These are phyloP conservation scores for Rhynchosporium agropyri DNA, from an alignment of 2,329 filamentous ascomycete species.

Conservation along the genomic window DNA sequence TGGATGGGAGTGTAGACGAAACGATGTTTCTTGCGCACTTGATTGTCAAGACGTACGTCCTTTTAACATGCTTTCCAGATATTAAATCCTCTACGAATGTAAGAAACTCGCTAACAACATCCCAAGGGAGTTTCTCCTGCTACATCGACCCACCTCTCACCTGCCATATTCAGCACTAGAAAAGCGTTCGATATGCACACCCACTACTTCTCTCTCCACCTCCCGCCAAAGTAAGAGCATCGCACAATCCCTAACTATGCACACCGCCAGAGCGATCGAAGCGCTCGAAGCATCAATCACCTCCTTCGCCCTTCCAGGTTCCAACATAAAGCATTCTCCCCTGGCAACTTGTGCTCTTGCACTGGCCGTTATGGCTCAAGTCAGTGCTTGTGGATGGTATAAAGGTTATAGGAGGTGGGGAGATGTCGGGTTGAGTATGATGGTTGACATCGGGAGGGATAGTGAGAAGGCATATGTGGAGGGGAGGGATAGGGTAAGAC, in stretches of 20 bases:
- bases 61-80: not conserved
- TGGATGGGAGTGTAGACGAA: constrained; percentile 43
- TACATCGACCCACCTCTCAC: constrained; percentile 59
- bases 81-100: not conserved
- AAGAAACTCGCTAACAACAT: not conserved
- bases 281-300: constrained; percentile 59
- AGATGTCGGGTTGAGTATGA: not conserved
- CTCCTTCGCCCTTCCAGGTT: constrained; percentile 56
- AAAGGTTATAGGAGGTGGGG: not conserved
- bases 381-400: constrained; percentile 57
- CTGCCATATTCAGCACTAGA: constrained; percentile 40
- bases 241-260: constrained; percentile 49
- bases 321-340: constrained; percentile 56
- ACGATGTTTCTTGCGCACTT: constrained; percentile 44
- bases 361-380: constrained; percentile 54
- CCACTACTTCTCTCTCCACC: constrained; percentile 31
- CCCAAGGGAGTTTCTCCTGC: constrained; percentile 28
- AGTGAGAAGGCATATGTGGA: constrained; percentile 34
- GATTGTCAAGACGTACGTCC: constrained; percentile 40
- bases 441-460: constrained; percentile 34
- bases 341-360: constrained; percentile 60
- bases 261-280: constrained; percentile 62
- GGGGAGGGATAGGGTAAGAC: constrained; percentile 55
- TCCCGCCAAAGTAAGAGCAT: constrained; percentile 48
- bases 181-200: constrained; percentile 35